Evolutionary conservation across 2,329 filamentous ascomycete species (phyloP).

Genomic region (Cercospora zeae-maydis): DNA sequence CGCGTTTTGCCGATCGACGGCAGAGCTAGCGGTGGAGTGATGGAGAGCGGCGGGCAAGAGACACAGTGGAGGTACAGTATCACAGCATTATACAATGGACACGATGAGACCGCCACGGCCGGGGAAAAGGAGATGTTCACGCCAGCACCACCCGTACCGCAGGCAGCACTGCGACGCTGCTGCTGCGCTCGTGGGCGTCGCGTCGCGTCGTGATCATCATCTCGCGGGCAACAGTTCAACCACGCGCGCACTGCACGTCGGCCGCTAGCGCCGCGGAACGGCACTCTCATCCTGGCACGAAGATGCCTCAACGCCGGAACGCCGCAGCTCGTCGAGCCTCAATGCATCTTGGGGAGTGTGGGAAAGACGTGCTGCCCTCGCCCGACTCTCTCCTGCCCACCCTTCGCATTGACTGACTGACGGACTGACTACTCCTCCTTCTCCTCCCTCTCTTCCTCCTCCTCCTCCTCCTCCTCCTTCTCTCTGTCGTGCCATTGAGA

Average conservation of each 20-base stretch:
- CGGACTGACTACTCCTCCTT: neutral
- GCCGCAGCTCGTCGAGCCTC: slow-evolving; percentile 9
- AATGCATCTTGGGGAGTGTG: neutral
- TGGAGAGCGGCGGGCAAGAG: neutral
- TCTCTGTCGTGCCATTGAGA: neutral
- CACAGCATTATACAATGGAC: neutral
- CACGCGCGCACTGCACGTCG: neutral
- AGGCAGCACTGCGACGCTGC: neutral
- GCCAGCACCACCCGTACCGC: neutral
- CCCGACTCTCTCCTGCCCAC: neutral
- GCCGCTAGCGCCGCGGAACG: slow-evolving; percentile 7
- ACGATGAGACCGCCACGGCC: neutral
- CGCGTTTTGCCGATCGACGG: neutral
- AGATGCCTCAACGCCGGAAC: slow-evolving; percentile 8
- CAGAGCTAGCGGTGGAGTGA: neutral
- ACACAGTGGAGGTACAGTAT: neutral
- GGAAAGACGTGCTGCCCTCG: neutral
- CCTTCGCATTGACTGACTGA: too few relatives aligned
- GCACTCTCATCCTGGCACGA: slow-evolving; percentile 1
- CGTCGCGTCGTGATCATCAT: neutral
- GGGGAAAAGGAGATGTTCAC: neutral
- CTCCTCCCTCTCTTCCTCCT: neutral
- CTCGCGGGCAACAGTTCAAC: neutral
- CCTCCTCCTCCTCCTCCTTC: neutral
- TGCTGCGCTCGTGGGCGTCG: neutral